These are phyloP conservation scores for Juglanconis sp. DNA, from an alignment of 2,329 filamentous ascomycete genomes.

Conservation along the genomic window DNA sequence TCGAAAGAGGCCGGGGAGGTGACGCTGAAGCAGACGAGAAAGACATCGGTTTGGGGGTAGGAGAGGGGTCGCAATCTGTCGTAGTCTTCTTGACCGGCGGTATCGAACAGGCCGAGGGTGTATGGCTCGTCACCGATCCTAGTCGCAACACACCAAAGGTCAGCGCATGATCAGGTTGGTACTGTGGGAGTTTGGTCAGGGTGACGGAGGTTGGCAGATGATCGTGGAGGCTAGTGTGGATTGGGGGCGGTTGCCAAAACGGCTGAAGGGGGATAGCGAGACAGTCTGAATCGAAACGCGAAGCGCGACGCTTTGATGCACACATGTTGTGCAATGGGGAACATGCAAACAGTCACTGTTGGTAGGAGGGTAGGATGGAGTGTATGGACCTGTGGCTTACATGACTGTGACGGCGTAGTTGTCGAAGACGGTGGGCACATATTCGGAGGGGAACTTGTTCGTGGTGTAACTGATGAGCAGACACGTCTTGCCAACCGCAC, in stretches of 20 bases:
- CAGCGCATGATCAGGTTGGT: background rate
- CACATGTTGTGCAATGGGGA: conserved; percentile 15
- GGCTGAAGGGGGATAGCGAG: background rate
- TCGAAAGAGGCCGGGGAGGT: conserved; percentile 97
- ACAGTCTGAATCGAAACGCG: conserved; percentile 1
- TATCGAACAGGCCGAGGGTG: conserved; percentile 96
- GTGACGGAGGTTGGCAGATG: background rate
- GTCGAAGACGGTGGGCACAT: conserved; percentile 98
- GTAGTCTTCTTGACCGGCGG: conserved; percentile 98
- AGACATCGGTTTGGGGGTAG: conserved; percentile 97
- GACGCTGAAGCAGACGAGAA: conserved; percentile 97
- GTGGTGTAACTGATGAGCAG: conserved; percentile 99
- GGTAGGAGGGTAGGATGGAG: conserved; percentile 7
- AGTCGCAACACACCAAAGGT: conserved; percentile 17
- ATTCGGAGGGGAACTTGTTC: conserved; percentile 99
- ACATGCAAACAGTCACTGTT: background rate
- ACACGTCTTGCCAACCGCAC: conserved; percentile 99
- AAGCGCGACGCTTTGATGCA: conserved; percentile 8
- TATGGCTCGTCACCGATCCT: conserved; percentile 99
- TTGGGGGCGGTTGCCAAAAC: background rate
- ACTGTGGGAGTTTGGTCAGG: background rate
- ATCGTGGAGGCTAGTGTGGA: background rate
- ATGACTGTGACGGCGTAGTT: conserved; percentile 99
- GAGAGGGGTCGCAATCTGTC: conserved; percentile 91
- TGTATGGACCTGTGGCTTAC: conserved; percentile 57